phyloP scores from a whole-genome alignment of 2,329 filamentous ascomycete genomes.

The Nemania bipapillata region DNA sequence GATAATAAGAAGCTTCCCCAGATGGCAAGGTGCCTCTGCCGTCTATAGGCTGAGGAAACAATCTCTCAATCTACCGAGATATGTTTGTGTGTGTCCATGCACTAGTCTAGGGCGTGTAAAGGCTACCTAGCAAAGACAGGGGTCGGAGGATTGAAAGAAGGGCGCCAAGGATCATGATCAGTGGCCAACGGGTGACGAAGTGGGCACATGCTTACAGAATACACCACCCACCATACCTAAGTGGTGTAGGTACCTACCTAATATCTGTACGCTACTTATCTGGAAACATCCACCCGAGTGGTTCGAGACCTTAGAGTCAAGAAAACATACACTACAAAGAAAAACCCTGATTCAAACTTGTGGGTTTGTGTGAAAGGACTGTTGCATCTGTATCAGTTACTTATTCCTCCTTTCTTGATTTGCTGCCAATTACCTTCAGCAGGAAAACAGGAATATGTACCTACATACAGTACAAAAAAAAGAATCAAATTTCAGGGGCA shows the following conservation, averaged over 20 bases:
- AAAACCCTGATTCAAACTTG: not conserved
- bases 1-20: slow-evolving; percentile 37
- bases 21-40: slow-evolving; percentile 31
- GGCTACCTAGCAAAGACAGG: slow-evolving; percentile 17
- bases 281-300: not conserved
- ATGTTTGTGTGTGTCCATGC: slow-evolving; percentile 14
- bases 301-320: not conserved
- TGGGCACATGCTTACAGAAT: slow-evolving; percentile 1
- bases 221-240: not conserved
- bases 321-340: not conserved
- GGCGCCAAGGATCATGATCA: slow-evolving; percentile 27
- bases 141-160: slow-evolving; percentile 16
- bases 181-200: slow-evolving; percentile 7
- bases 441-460: not conserved
- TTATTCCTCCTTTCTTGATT: not conserved
- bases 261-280: not conserved
- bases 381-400: not conserved
- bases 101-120: slow-evolving; percentile 13
- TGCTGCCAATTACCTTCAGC: not conserved
- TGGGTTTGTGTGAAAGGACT: not conserved
- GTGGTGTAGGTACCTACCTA: not conserved
- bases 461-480: not conserved
- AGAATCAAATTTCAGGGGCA: slow-evolving; percentile 33
- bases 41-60: slow-evolving; percentile 17
- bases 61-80: slow-evolving; percentile 31